phyloP scores from a whole-genome alignment of 2,329 filamentous ascomycete genomes.

The Trichoderma atrobrunneum region DNA sequence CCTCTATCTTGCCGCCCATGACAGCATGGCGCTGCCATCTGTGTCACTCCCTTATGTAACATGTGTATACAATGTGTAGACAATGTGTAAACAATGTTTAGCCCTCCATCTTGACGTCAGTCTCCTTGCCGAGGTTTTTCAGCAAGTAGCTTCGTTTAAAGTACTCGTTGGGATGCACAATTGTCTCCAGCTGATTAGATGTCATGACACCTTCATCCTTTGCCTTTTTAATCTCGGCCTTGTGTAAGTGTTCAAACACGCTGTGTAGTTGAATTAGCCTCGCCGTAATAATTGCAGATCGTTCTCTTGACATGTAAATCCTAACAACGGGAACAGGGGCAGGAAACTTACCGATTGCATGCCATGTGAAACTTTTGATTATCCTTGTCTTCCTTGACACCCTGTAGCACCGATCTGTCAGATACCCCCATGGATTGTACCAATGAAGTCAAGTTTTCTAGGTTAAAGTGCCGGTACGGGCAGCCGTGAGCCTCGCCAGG shows the following conservation, averaged over 20 bases:
- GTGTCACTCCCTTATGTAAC: not conserved
- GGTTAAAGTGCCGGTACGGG: constrained; percentile 86
- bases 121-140: constrained; percentile 66
- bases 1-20: not conserved
- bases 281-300: not conserved
- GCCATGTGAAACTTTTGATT: constrained; percentile 90
- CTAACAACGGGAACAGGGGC: not conserved
- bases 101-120: constrained; percentile 57
- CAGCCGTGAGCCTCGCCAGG: constrained; percentile 92
- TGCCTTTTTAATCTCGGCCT: constrained; percentile 70
- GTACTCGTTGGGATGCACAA: constrained; percentile 96
- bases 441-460: constrained; percentile 78
- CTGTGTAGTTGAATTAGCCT: constrained; percentile 34
- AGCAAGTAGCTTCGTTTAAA: constrained; percentile 92
- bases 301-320: not conserved
- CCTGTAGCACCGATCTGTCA: constrained; percentile 73
- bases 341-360: constrained; percentile 69
- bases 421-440: constrained; percentile 76
- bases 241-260: constrained; percentile 87
- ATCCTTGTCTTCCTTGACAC: constrained; percentile 84
- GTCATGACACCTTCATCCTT: constrained; percentile 72
- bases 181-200: constrained; percentile 80
- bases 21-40: not conserved
- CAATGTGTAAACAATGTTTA: not conserved
- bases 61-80: not conserved